Conservation (phyloP, 2,329 filamentous ascomycete genomes). For the Laburnicola sp. region DNA sequence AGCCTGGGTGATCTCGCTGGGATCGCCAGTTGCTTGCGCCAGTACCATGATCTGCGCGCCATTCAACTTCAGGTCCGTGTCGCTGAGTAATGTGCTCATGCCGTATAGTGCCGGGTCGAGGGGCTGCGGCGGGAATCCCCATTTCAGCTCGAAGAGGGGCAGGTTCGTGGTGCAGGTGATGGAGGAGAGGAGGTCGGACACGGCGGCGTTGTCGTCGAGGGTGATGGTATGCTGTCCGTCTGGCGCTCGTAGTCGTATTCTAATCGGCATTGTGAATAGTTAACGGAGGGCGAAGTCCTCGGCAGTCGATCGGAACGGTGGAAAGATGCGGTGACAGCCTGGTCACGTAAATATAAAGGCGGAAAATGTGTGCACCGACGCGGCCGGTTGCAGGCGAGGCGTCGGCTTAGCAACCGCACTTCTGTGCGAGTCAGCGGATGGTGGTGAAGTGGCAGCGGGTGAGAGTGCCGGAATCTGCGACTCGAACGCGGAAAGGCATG, state of each 20-base stretch:
- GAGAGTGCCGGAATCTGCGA: conserved; percentile 30
- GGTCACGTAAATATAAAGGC: not conserved
- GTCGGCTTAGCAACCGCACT: conserved; percentile 1
- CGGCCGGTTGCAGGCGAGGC: not conserved
- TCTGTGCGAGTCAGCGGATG: not conserved
- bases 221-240: conserved; percentile 71
- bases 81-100: conserved; percentile 53
- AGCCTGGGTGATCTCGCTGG: conserved; percentile 25
- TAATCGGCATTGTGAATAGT: conserved; percentile 57
- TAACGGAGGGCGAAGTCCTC: too few species aligned
- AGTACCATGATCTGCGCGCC: conserved; percentile 71
- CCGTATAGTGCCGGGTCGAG: conserved; percentile 63
- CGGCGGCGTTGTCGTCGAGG: conserved; percentile 68
- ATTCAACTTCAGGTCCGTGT: conserved; percentile 64
- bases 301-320: conserved; percentile 8
- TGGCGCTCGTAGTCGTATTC: conserved; percentile 74
- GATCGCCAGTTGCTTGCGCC: conserved; percentile 47
- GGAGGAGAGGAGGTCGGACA: conserved; percentile 62
- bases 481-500: conserved; percentile 11
- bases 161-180: conserved; percentile 69
- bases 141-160: conserved; percentile 73
- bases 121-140: conserved; percentile 76
- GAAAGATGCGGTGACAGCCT: conserved; percentile 5
- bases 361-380: not conserved
- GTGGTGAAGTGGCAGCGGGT: conserved; percentile 16